Base-by-base conservation (phyloP, 2,329 filamentous ascomycete species). In the Fulvia fulva region DNA sequence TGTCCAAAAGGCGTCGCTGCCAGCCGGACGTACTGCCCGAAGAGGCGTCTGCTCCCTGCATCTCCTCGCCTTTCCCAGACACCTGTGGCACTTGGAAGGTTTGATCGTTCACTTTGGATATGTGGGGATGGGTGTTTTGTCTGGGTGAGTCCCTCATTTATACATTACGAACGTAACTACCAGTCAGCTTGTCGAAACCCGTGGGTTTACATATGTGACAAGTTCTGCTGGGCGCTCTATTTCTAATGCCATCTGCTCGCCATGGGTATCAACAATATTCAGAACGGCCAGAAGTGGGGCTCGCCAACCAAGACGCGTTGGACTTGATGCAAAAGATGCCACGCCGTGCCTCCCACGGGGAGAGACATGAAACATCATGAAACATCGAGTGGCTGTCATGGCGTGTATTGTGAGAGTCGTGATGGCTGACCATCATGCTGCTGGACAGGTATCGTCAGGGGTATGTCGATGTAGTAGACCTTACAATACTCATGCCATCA, bases 401-500 rank as follows among this genome's bases (percentile, higher is more conserved):
- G 16, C 5, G 28, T 5, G 28, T 16, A 16, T 41, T n/a, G 16
- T 41, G 4, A 41, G 16, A 6, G 34, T n/a, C n/a, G 34, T n/a
- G 34, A 14, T n/a, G 34, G 34, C 7, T 12, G 16, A 19, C 12
- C 16, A 41, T 41, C 34, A 16, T 19, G 30, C 30, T 34, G 30
- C 16, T 41, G 34, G 7, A 30, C 28, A 11, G 5, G 1, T 41
- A 16, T n/a, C 34, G 14, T 3, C n/a, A 19, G n/a, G n/a, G n/a
- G n/a, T n/a, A n/a, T n/a, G n/a, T n/a, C n/a, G n/a, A n/a, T n/a
- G n/a, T n/a, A n/a, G n/a, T 19, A 6, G 12, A 41, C 12, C n/a
- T 6, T 6, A 41, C 12, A 47, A 32, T 23, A 22, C 53, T 59
- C 41, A 59, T 28, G 61, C 56, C 70, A 72, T 73, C 61, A 73